Conservation (phyloP, 2,329 filamentous ascomycete species). For the Dactylonectria estremocensis region DNA sequence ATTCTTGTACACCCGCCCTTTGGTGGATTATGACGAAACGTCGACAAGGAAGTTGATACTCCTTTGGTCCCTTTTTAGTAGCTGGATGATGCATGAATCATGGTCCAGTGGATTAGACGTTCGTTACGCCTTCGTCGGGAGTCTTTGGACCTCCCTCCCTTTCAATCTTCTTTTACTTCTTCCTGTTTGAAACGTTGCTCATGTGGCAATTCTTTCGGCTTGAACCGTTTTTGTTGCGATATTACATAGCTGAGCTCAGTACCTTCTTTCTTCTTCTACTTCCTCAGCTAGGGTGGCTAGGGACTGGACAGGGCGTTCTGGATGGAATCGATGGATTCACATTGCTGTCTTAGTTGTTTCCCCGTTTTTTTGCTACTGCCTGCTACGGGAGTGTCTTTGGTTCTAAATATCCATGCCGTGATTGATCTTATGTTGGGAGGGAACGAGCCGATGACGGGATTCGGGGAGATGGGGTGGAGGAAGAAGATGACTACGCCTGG, state of each 20-base stretch:
- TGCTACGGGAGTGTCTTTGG: slow-evolving; percentile 23
- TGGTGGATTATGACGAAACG: slow-evolving; percentile 45
- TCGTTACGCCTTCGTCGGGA: slow-evolving; percentile 40
- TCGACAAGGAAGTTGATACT: slow-evolving; percentile 46
- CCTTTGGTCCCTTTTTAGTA: slow-evolving; percentile 51
- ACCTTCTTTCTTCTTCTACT: slow-evolving; percentile 37
- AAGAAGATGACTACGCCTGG: slow-evolving; percentile 11
- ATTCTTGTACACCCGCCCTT: slow-evolving; percentile 27
- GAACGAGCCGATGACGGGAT: slow-evolving; percentile 19
- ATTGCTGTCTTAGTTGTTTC: slow-evolving; percentile 25
- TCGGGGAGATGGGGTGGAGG: background rate
- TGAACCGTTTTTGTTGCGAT: slow-evolving; percentile 36
- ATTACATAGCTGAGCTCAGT: slow-evolving; percentile 46
- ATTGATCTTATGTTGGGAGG: slow-evolving; percentile 20
- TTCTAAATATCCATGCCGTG: slow-evolving; percentile 31
- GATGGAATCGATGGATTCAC: slow-evolving; percentile 23
- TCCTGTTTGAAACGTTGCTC: slow-evolving; percentile 33
- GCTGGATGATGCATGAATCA: slow-evolving; percentile 45
- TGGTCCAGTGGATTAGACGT: slow-evolving; percentile 44
- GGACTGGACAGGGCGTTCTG: slow-evolving; percentile 38
- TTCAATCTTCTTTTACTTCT: slow-evolving; percentile 31
- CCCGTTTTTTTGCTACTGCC: slow-evolving; percentile 25
- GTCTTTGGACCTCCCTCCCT: slow-evolving; percentile 28
- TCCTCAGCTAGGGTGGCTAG: slow-evolving; percentile 38
- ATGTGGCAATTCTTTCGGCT: slow-evolving; percentile 30